Evolutionary conservation across 495 filamentous ascomycete genomes (phyloP).

Genomic region (Pyronema omphalodes): DNA sequence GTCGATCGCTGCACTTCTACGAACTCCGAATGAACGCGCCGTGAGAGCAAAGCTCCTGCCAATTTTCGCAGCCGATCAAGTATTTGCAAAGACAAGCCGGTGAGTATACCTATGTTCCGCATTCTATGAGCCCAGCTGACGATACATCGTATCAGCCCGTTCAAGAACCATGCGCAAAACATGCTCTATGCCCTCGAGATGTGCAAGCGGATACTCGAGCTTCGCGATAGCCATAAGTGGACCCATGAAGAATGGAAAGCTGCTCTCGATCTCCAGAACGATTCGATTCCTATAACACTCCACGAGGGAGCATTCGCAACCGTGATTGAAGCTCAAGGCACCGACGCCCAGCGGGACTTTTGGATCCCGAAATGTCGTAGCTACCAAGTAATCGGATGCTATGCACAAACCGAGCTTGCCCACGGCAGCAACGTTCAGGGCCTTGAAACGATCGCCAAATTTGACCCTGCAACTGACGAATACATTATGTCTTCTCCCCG

Average conservation of each 20-base stretch:
- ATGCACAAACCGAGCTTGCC: constrained; percentile 59
- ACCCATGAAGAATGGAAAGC: constrained; percentile 38
- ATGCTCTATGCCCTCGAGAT: constrained; percentile 15
- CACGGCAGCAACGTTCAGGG: constrained; percentile 60
- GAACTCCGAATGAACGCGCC: constrained; percentile 13
- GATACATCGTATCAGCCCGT: constrained; percentile 2
- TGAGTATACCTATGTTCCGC: not conserved
- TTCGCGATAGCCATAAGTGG: constrained; percentile 45
- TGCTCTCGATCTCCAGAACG: constrained; percentile 44
- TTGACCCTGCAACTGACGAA: constrained; percentile 46
- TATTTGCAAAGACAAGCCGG: constrained; percentile 8
- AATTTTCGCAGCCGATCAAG: constrained; percentile 12
- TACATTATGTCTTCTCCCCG: constrained; percentile 49
- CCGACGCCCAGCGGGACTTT: constrained; percentile 46
- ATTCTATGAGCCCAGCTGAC: not conserved
- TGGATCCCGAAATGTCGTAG: constrained; percentile 45
- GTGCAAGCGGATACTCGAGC: constrained; percentile 42
- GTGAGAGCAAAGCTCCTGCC: constrained; percentile 9
- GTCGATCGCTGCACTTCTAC: constrained; percentile 13
- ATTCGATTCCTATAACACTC: constrained; percentile 48
- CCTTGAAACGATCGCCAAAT: constrained; percentile 54
- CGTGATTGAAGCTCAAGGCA: constrained; percentile 51
- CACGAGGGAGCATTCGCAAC: constrained; percentile 52
- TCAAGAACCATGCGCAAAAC: constrained; percentile 15
- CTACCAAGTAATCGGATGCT: constrained; percentile 54